Evolutionary conservation across 2,329 filamentous ascomycete species (phyloP).

Genomic region (Hirsutella minnesotensis): DNA sequence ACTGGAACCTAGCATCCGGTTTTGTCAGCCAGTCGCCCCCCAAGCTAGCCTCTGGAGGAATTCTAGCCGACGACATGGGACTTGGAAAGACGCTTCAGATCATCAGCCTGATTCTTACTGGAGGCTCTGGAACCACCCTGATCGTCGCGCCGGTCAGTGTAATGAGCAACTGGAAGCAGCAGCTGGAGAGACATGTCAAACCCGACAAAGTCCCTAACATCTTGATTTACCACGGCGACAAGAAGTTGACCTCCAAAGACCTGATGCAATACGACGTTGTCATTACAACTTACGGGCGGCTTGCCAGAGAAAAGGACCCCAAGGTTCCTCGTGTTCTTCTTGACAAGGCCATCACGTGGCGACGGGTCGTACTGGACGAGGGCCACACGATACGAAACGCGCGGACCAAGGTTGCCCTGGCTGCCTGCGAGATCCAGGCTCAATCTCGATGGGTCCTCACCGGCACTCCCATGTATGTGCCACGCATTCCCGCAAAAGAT

Average conservation of each 20-base stretch:
- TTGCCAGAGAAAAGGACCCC: constrained; percentile 51
- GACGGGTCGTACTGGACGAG: constrained; percentile 71
- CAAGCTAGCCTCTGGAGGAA: constrained; percentile 62
- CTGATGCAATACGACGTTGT: constrained; percentile 62
- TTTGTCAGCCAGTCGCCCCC: constrained; percentile 49
- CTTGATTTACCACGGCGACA: constrained; percentile 61
- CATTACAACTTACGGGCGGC: constrained; percentile 72
- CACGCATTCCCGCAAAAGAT: neutral
- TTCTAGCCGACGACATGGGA: constrained; percentile 84
- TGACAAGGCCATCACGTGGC: constrained; percentile 46
- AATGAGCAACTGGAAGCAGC: constrained; percentile 83
- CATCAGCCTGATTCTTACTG: constrained; percentile 62
- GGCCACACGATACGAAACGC: constrained; percentile 74
- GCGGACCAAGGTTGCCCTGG: constrained; percentile 57
- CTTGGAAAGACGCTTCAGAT: constrained; percentile 81
- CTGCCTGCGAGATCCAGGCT: constrained; percentile 54
- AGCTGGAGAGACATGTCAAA: constrained; percentile 62
- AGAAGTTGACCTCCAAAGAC: constrained; percentile 42
- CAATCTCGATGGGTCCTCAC: constrained; percentile 69
- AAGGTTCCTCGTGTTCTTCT: constrained; percentile 28
- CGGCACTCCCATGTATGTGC: constrained; percentile 62
- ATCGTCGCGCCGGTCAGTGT: constrained; percentile 75
- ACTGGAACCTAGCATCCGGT: constrained; percentile 50
- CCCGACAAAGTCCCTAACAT: constrained; percentile 51
- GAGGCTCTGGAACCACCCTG: constrained; percentile 50